Conservation (phyloP, 805 yeast genomes). For the Tetrapisispora arboricola region DNA sequence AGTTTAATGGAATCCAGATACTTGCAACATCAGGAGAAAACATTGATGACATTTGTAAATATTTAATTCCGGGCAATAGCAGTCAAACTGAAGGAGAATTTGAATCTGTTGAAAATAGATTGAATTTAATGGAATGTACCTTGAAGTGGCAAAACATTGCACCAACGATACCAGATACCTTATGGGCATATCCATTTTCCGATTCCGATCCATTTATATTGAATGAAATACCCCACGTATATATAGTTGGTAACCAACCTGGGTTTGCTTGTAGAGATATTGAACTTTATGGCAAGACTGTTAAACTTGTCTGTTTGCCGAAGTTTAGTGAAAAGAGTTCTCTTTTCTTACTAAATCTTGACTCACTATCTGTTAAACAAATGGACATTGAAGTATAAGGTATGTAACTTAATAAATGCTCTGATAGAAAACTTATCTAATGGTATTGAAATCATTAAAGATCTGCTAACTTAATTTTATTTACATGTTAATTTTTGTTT, state of each 20-base stretch:
- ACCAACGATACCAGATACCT: conserved; percentile 94
- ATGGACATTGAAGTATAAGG: conserved; percentile 28
- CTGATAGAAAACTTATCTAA: too few relatives aligned
- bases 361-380: conserved; percentile 44
- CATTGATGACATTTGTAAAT: conserved; percentile 64
- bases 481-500: background rate
- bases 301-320: conserved; percentile 60
- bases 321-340: conserved; percentile 56
- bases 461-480: background rate
- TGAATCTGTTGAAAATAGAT: conserved; percentile 27
- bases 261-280: conserved; percentile 40
- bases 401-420: background rate
- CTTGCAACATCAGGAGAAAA: conserved; percentile 82
- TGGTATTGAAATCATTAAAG: background rate
- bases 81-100: conserved; percentile 16
- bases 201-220: conserved; percentile 72
- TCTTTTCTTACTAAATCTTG: conserved; percentile 49
- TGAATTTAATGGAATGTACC: conserved; percentile 54
- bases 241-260: conserved; percentile 78
- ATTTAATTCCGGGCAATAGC: conserved; percentile 36
- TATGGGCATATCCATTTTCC: conserved; percentile 78
- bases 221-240: conserved; percentile 75
- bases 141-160: conserved; percentile 76
- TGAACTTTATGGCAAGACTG: conserved; percentile 31
- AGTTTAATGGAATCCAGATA: conserved; percentile 44